These are phyloP conservation scores for Cercophora samala DNA, from an alignment of 495 filamentous ascomycete genomes.

Conservation along the genomic window DNA sequence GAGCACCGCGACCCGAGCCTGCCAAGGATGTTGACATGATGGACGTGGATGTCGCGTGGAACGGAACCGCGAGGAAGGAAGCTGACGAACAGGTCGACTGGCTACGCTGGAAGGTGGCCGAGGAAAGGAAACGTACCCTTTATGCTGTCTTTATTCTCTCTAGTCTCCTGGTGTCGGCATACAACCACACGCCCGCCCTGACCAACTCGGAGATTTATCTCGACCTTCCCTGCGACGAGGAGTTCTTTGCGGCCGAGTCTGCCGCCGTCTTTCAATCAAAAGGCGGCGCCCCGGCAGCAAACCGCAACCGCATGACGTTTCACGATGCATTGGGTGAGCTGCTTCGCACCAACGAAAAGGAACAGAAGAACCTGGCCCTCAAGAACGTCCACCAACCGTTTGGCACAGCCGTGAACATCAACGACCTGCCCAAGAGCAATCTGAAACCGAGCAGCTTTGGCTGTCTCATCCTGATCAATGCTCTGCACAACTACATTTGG, in stretches of 20 bases:
- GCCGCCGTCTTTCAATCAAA: slow-evolving; percentile 72
- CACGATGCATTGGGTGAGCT: slow-evolving; percentile 73
- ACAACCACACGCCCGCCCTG: slow-evolving; percentile 85
- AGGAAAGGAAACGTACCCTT: slow-evolving; percentile 92
- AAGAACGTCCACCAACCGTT: slow-evolving; percentile 45
- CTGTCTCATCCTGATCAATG: slow-evolving; percentile 90
- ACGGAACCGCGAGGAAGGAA: slow-evolving; percentile 43
- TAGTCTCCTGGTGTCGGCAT: slow-evolving; percentile 85
- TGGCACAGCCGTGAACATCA: slow-evolving; percentile 41
- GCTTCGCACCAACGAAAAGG: slow-evolving; percentile 73
- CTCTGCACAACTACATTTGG: slow-evolving; percentile 97
- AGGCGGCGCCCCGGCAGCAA: slow-evolving; percentile 63
- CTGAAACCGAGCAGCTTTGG: slow-evolving; percentile 90
- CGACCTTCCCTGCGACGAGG: slow-evolving; percentile 91
- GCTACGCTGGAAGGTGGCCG: slow-evolving; percentile 80
- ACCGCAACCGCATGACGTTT: slow-evolving; percentile 68
- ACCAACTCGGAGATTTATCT: slow-evolving; percentile 93
- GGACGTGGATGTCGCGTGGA: slow-evolving; percentile 50
- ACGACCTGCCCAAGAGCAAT: slow-evolving; percentile 58
- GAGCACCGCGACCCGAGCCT: slow-evolving; percentile 47
- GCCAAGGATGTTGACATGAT: slow-evolving; percentile 42
- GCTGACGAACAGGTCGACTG: slow-evolving; percentile 77
- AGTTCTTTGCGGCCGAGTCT: slow-evolving; percentile 82
- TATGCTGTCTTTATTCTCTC: slow-evolving; percentile 89
- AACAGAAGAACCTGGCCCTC: slow-evolving; percentile 42